Percentiles rank a stretch among this genome's conserved stretches.
phyloP scores from a whole-genome alignment of 2,329 filamentous ascomycete species.

The Neofusicoccum parvum region DNA sequence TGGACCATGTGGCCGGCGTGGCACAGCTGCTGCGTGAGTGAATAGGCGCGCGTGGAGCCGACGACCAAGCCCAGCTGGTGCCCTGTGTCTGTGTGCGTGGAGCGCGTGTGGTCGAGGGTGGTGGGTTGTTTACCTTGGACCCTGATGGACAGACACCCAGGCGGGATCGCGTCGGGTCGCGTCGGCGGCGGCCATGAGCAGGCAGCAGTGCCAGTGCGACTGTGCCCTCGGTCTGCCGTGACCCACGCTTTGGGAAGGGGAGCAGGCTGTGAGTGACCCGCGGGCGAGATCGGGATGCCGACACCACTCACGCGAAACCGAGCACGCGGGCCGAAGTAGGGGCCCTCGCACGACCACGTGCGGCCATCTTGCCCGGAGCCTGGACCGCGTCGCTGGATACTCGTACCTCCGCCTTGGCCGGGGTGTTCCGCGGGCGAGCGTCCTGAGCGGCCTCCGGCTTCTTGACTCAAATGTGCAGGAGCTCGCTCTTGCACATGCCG shows the following conservation, averaged over 20 bases:
- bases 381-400: too few relatives aligned
- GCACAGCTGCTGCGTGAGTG: neutral
- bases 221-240: neutral
- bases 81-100: neutral
- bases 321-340: neutral
- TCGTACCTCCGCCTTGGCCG: neutral
- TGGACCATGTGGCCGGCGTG: neutral
- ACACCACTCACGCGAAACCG: neutral
- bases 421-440: neutral
- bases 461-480: too few relatives aligned
- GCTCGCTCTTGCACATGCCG: too few relatives aligned
- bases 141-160: neutral
- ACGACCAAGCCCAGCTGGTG: neutral
- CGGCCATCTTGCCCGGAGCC: too few relatives aligned
- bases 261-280: neutral
- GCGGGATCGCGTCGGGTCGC: neutral
- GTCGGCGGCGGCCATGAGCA: neutral
- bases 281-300: neutral
- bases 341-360: neutral
- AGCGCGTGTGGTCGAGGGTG: neutral
- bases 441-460: neutral
- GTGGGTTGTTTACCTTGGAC: neutral
- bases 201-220: neutral
- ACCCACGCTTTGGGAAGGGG: neutral
- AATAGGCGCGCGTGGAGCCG: neutral